Base-by-base conservation (phyloP, 1,139 yeast genomes). In the Kurtzmaniella quercitrusa region DNA sequence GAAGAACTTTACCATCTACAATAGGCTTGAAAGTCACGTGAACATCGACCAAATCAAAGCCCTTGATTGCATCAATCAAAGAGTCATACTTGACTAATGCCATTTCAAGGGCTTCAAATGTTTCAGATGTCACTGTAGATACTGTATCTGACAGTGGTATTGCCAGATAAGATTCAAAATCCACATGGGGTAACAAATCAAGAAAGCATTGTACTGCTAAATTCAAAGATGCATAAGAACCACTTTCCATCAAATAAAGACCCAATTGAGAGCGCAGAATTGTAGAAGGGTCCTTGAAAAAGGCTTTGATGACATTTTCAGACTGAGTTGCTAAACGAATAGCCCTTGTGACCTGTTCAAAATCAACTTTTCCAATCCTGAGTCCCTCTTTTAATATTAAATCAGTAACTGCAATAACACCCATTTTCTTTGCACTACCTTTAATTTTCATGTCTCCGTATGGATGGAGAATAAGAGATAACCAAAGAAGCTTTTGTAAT, bases 1-100 rank as follows among this genome's bases (percentile, higher is more conserved):
- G 66, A 39, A 88, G 60, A 26, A 78, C 74, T 50, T 82, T 87
- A 17, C 97, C 97, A 56, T 86, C 86, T 14, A 84, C 59, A 20
- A 83, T 51, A 2, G 84, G 80, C 49, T 74, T 80, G 41, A 80
- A 50, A 3, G 42, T 36, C 2, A 53, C 55, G 50, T 75, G 71
- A 0, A 70, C 78, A 7, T 74, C 58, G 5, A 55, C 53, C 44
- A 85, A 60, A 0, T 65, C 57, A 33, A 59, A 55, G 1, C 52
- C 50, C 0, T 53, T 45, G 16, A 75, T 60, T 3, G 47, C 28
- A 2, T 44, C 46, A 17, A 67, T 54, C 35, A 80, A 62, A 0
- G 19, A 9, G 21, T 69, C 68, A 53, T 77, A 79, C 30, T 65
- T 57, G 6, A 22, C 8, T 5, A 42, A 35, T 12, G 14, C 20